Evolutionary conservation across 192 early-diverging fungal species (phyloP).

Genomic region (Backusella morwellensis): DNA sequence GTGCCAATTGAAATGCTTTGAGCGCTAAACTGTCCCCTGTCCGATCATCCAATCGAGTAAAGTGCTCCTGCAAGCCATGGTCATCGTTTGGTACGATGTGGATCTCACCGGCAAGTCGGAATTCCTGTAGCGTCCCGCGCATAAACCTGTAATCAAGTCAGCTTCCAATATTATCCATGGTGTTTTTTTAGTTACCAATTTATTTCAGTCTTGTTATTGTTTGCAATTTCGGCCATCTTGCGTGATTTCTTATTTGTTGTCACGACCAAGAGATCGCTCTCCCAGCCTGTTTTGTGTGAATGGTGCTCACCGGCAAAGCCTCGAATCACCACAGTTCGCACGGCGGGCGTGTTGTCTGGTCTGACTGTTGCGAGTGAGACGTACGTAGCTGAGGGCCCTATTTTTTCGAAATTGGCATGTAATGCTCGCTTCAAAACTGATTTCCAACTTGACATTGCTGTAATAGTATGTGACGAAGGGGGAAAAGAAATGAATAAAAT

Average conservation of each 20-base stretch:
- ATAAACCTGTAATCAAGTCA: constrained; percentile 18
- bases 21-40: background rate
- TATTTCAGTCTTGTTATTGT: constrained; percentile 24
- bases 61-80: background rate
- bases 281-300: constrained; percentile 24
- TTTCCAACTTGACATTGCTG: constrained; percentile 22
- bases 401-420: constrained; percentile 18
- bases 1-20: constrained; percentile 6
- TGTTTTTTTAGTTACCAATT: constrained; percentile 9
- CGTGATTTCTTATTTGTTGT: constrained; percentile 28
- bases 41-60: background rate
- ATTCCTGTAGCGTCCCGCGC: constrained; percentile 32
- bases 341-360: constrained; percentile 20
- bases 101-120: constrained; percentile 32
- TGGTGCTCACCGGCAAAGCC: constrained; percentile 36
- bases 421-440: constrained; percentile 11
- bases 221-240: constrained; percentile 31
- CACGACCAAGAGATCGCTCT: constrained; percentile 25
- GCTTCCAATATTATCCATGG: too few species aligned
- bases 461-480: background rate
- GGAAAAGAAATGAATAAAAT: background rate
- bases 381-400: constrained; percentile 16
- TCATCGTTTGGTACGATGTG: background rate
- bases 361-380: constrained; percentile 25
- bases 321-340: constrained; percentile 38